These are phyloP conservation scores for Puccinia novopanici DNA, from an alignment of 1,284 basidiomycete species.

Conservation along the genomic window DNA sequence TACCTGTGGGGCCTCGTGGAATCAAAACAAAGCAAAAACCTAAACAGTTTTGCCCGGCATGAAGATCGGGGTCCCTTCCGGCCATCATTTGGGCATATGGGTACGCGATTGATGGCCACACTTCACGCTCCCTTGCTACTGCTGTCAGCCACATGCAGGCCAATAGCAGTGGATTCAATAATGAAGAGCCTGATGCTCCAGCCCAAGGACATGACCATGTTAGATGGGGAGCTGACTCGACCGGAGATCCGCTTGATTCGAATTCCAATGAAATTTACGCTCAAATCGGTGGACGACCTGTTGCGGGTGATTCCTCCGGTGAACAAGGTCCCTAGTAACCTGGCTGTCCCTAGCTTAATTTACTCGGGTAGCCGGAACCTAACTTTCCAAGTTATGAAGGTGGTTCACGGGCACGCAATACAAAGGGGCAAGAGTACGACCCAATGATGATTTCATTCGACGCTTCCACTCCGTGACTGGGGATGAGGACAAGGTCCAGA, in stretches of 20 bases:
- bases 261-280: not conserved
- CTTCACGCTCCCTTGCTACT: conserved; percentile 2
- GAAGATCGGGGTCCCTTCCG: not conserved
- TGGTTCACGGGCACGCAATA: not conserved
- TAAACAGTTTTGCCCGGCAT: not conserved
- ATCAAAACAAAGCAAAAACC: not conserved
- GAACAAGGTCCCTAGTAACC: not conserved
- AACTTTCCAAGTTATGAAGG: conserved; percentile 10
- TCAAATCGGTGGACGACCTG: not conserved
- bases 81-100: not conserved
- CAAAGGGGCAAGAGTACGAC: not conserved
- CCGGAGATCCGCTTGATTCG: not conserved
- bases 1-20: conserved; percentile 6
- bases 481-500: not conserved
- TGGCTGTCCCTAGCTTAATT: not conserved
- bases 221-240: conserved; percentile 12
- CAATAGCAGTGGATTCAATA: not conserved
- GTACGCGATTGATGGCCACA: not conserved
- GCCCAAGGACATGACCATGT: not conserved
- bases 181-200: not conserved
- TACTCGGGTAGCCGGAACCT: not conserved
- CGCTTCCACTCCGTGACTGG: not conserved
- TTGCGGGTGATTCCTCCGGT: not conserved
- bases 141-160: conserved; percentile 18
- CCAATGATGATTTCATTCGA: not conserved